phyloP scores from a whole-genome alignment of 177 flowering plant species.

The Telopea speciosissima region DNA sequence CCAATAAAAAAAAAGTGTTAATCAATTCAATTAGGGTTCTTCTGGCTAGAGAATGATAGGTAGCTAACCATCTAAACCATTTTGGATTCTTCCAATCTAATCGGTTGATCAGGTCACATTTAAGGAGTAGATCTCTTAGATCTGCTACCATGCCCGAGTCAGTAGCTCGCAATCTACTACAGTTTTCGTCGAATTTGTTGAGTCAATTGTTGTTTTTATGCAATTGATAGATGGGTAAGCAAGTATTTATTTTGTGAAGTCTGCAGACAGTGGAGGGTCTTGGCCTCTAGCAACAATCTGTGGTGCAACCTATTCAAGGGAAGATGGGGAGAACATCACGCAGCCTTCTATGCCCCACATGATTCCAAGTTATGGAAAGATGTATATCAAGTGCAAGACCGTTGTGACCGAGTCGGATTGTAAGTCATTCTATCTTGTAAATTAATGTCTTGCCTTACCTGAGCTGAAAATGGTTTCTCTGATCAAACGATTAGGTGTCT shows the following conservation, averaged over 20 bases:
- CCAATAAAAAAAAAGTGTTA: background rate
- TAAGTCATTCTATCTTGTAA: slow-evolving; percentile 27
- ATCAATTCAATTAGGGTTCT: background rate
- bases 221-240: background rate
- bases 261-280: slow-evolving; percentile 66
- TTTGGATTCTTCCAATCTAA: too few species aligned
- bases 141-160: background rate
- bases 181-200: background rate
- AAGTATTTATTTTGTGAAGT: slow-evolving; percentile 30
- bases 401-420: slow-evolving; percentile 74
- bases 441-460: background rate
- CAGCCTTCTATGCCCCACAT: slow-evolving; percentile 45
- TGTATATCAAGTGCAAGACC: slow-evolving; percentile 65
- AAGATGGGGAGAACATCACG: slow-evolving; percentile 60
- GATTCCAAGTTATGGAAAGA: slow-evolving; percentile 60
- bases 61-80: background rate
- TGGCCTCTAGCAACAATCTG: slow-evolving; percentile 49
- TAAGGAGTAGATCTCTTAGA: background rate
- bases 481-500: background rate
- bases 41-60: background rate
- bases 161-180: background rate
- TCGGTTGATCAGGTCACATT: background rate
- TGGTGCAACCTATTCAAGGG: slow-evolving; percentile 64
- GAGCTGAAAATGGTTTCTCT: background rate
- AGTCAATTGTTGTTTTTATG: background rate